phyloP scores from a whole-genome alignment of 2,329 filamentous ascomycete species.

The Colletotrichum sp. region DNA sequence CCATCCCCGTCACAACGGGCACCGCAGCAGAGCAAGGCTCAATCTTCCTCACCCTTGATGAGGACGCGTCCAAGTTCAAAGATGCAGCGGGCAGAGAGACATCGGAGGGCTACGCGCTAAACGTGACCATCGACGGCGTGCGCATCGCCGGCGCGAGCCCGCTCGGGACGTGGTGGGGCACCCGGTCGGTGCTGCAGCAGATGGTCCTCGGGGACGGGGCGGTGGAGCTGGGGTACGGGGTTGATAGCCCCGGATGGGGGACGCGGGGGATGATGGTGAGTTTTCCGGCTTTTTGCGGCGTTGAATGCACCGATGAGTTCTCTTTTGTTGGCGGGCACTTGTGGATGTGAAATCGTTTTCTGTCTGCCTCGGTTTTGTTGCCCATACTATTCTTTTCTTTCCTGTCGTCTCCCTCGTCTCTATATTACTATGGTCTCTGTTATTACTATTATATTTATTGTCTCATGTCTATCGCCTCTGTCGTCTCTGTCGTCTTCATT shows the following conservation, averaged over 20 bases:
- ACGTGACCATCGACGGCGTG: slow-evolving; percentile 43
- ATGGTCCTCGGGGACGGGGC: slow-evolving; percentile 42
- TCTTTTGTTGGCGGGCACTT: no score
- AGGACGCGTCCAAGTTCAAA: slow-evolving; percentile 37
- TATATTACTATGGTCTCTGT: no score
- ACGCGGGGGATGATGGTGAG: slow-evolving; percentile 48
- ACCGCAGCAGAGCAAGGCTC: slow-evolving; percentile 25
- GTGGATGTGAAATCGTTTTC: no score
- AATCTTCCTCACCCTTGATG: slow-evolving; percentile 53
- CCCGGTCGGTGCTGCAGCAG: slow-evolving; percentile 59
- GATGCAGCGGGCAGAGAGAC: slow-evolving; percentile 51
- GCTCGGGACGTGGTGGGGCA: slow-evolving; percentile 64
- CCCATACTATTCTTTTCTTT: no score
- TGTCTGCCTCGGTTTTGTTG: no score
- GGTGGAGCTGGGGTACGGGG: slow-evolving; percentile 45
- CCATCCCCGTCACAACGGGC: slow-evolving; percentile 32
- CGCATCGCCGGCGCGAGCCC: slow-evolving; percentile 57
- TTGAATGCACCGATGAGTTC: no score
- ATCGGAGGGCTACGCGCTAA: slow-evolving; percentile 54
- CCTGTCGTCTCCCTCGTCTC: no score
- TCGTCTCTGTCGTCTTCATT: not conserved
- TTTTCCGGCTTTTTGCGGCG: fast-evolving
- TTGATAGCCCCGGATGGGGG: slow-evolving; percentile 56
- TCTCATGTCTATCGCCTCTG: no score
- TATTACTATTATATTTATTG: no score